phyloP scores from a whole-genome alignment of 108 stramenopile genomes.

The Cyclotella sp. region DNA sequence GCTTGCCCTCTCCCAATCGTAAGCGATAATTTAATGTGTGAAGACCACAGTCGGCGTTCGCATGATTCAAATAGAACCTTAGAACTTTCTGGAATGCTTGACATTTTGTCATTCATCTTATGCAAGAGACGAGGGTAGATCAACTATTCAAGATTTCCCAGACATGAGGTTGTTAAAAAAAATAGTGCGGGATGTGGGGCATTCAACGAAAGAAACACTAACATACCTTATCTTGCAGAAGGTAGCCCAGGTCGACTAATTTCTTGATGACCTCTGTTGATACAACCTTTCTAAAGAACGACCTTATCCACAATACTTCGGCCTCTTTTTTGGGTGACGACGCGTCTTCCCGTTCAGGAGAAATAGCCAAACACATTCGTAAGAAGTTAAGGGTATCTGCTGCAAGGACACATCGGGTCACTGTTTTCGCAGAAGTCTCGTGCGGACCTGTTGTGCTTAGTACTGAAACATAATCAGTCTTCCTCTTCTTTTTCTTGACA shows the following conservation, averaged over 20 bases:
- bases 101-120: background rate
- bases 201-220: background rate
- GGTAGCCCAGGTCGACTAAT: conserved; percentile 41
- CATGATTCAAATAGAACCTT: background rate
- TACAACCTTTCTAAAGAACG: conserved; percentile 18
- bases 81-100: background rate
- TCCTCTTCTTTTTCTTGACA: conserved; percentile 37
- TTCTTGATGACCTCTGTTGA: conserved; percentile 21
- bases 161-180: background rate
- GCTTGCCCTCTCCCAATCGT: conserved; percentile 39
- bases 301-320: conserved; percentile 19
- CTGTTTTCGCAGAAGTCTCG: conserved; percentile 32
- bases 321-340: background rate
- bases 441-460: background rate
- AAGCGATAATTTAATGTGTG: conserved; percentile 31
- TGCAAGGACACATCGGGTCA: conserved; percentile 41
- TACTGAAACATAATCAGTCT: background rate
- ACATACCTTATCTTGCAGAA: conserved; percentile 29
- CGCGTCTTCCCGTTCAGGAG: background rate
- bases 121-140: conserved; percentile 16
- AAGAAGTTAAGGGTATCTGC: conserved; percentile 34
- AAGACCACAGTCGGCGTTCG: conserved; percentile 27
- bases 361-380: conserved; percentile 8
- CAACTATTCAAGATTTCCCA: background rate
- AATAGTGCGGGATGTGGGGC: background rate